phyloP scores from a whole-genome alignment of 2,329 filamentous ascomycete species.

The Colletotrichum lini region DNA sequence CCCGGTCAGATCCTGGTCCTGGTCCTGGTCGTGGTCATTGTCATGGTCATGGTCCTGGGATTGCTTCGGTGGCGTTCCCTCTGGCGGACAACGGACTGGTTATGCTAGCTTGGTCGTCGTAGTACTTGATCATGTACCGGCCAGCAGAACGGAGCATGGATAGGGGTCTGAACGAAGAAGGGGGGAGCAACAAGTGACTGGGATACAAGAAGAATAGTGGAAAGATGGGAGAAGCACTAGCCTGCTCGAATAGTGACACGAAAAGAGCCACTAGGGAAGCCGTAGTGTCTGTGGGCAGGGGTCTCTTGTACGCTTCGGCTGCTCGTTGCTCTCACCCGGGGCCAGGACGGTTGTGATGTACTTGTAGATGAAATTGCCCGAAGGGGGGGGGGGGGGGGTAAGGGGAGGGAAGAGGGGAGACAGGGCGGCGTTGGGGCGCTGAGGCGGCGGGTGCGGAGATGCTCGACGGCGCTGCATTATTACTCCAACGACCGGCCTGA shows the following conservation, averaged over 20 bases:
- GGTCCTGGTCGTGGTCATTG: constrained; percentile 6
- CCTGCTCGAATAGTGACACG: constrained; percentile 46
- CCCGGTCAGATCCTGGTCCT: constrained; percentile 35
- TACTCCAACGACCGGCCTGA: constrained; percentile 27
- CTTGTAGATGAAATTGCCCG: constrained; percentile 60
- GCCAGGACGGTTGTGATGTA: constrained; percentile 53
- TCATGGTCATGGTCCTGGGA: constrained; percentile 37
- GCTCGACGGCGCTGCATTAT: constrained; percentile 49
- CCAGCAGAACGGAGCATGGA: constrained; percentile 48
- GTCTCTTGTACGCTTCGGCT: constrained; percentile 41
- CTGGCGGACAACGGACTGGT: constrained; percentile 41
- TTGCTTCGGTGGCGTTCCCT: constrained; percentile 45
- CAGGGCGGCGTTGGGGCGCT: background rate
- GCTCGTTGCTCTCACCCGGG: constrained; percentile 45
- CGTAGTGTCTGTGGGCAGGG: constrained; percentile 43
- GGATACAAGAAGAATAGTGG: constrained; percentile 46
- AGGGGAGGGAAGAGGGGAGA: background rate
- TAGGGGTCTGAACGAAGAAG: constrained; percentile 48
- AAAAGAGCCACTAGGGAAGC: constrained; percentile 46
- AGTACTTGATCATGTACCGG: constrained; percentile 29
- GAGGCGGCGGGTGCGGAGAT: constrained; percentile 44
- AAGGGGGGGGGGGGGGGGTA: constrained; percentile 52
- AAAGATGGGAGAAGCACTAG: constrained; percentile 50
- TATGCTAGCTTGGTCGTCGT: constrained; percentile 41
- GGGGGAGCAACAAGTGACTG: constrained; percentile 19